Evolutionary conservation across 2,329 filamentous ascomycete genomes (phyloP).

Genomic region (Aspergillus sp.): DNA sequence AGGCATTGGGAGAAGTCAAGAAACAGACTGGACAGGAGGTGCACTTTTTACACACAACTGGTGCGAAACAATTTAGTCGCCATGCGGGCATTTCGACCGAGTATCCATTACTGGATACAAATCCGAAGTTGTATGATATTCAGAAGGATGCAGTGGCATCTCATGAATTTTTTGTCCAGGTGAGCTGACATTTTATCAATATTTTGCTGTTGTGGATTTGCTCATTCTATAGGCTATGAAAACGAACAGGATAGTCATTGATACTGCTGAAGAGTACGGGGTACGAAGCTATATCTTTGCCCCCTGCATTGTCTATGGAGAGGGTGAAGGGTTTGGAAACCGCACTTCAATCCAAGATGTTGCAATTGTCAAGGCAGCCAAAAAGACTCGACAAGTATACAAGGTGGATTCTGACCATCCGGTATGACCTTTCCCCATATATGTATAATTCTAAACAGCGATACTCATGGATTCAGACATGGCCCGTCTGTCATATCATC

Average conservation of each 20-base stretch:
- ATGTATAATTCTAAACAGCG: background rate
- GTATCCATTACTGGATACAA: constrained; percentile 39
- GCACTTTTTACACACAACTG: constrained; percentile 50
- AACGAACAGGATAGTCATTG: constrained; percentile 42
- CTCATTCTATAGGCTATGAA: constrained; percentile 28
- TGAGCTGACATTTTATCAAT: background rate
- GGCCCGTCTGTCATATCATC: constrained; percentile 50
- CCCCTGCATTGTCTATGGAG: constrained; percentile 52
- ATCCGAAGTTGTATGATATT: constrained; percentile 39
- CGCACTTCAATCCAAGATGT: constrained; percentile 49
- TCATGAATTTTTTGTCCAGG: constrained; percentile 3
- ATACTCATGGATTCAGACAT: constrained; percentile 29
- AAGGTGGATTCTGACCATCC: constrained; percentile 35
- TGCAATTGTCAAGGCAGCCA: constrained; percentile 45
- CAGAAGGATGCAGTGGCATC: constrained; percentile 33
- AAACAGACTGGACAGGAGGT: constrained; percentile 36
- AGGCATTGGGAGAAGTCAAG: constrained; percentile 43
- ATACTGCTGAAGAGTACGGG: constrained; percentile 37
- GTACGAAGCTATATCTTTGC: constrained; percentile 50
- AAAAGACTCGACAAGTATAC: constrained; percentile 36
- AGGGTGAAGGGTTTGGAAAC: constrained; percentile 49
- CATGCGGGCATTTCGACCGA: constrained; percentile 43
- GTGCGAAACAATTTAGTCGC: constrained; percentile 50
- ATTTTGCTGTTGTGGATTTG: constrained; percentile 4
- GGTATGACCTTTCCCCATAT: constrained; percentile 19